Evolutionary conservation across 306 rosid genomes (phyloP).

Genomic region (Ormosia emarginata): DNA sequence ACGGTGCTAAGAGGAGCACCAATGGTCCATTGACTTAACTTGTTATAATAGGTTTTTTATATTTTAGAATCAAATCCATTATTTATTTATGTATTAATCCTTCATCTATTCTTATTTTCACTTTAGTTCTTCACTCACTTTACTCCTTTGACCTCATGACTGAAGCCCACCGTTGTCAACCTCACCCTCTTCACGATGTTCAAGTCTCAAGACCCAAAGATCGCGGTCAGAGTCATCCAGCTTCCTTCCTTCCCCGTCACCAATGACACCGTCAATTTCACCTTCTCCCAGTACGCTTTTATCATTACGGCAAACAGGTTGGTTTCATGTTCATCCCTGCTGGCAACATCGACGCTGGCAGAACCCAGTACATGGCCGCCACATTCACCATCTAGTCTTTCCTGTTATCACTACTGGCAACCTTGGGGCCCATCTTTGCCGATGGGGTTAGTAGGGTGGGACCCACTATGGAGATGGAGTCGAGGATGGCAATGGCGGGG

Average conservation of each 20-base stretch:
- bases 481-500: slow-evolving; percentile 66
- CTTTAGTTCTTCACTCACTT: too few species aligned
- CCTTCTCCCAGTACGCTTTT: slow-evolving; percentile 85
- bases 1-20: too few species aligned
- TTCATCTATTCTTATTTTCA: too few species aligned
- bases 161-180: too few species aligned
- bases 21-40: too few species aligned
- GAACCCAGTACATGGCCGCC: slow-evolving; percentile 75
- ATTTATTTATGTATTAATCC: too few species aligned
- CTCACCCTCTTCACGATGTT: slow-evolving; percentile 49
- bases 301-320: slow-evolving; percentile 59
- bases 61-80: too few species aligned
- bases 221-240: slow-evolving; percentile 69
- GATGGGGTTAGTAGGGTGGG: slow-evolving; percentile 33
- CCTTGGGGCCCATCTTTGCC: too few species aligned
- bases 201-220: slow-evolving; percentile 70
- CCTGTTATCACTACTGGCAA: slow-evolving; percentile 15
- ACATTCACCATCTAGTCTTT: slow-evolving; percentile 69
- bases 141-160: too few species aligned
- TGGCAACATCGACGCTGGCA: slow-evolving; percentile 62
- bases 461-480: slow-evolving; percentile 65
- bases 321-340: slow-evolving; percentile 97
- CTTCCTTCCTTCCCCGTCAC: slow-evolving; percentile 71
- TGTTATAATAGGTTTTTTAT: too few species aligned
- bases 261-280: slow-evolving; percentile 67